These are phyloP conservation scores for Nannochloropsis salina DNA, from an alignment of 108 stramenopile species.

Conservation along the genomic window DNA sequence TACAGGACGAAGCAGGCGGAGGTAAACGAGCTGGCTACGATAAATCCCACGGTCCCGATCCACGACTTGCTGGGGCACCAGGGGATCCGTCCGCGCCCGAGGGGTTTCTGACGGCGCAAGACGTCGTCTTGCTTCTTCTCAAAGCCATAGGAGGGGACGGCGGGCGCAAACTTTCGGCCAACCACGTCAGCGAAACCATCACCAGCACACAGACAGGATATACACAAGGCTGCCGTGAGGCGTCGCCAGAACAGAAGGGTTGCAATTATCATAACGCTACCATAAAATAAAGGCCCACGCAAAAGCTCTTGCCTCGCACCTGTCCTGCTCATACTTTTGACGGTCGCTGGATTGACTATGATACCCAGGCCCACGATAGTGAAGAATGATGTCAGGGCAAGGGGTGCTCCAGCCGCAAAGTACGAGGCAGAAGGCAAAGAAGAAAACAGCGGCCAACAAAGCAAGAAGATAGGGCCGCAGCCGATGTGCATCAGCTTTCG, in stretches of 20 bases:
- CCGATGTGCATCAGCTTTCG: slow-evolving; percentile 27
- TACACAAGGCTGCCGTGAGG: background rate
- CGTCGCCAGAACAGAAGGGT: slow-evolving; percentile 15
- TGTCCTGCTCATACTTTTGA: slow-evolving; percentile 7
- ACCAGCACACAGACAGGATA: slow-evolving; percentile 4
- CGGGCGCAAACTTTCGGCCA: background rate
- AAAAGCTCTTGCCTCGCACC: slow-evolving; percentile 24
- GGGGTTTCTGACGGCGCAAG: background rate
- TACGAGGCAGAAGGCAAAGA: background rate
- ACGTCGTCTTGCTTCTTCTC: too few relatives aligned
- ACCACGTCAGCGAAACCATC: slow-evolving; percentile 13
- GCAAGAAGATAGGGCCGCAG: slow-evolving; percentile 16
- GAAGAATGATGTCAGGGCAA: slow-evolving; percentile 22
- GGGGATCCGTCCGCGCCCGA: slow-evolving; percentile 14
- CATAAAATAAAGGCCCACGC: slow-evolving; percentile 9
- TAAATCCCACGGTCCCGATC: background rate
- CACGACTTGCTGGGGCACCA: slow-evolving; percentile 22
- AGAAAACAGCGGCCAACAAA: slow-evolving; percentile 18
- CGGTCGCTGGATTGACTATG: background rate
- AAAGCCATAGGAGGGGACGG: too few relatives aligned
- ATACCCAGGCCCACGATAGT: background rate
- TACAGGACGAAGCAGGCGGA: background rate
- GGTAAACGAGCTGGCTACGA: background rate
- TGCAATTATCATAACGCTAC: slow-evolving; percentile 19
- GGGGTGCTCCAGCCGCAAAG: slow-evolving; percentile 6